These are phyloP conservation scores for Stenocarpella maydis DNA, from an alignment of 2,329 filamentous ascomycete species.

Conservation along the genomic window DNA sequence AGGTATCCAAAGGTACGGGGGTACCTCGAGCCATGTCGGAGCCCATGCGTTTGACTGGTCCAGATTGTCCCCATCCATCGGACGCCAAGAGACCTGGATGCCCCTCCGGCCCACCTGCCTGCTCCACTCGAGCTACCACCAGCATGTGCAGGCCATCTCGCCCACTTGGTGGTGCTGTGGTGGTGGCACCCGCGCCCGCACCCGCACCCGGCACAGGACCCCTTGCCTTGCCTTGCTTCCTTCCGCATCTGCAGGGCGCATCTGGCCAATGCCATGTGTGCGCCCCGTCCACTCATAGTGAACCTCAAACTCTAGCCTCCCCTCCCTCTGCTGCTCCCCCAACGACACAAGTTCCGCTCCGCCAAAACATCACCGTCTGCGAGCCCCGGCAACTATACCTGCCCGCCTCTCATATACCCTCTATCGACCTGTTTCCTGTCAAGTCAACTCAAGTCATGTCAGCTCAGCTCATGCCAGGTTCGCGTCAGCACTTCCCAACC, in stretches of 20 bases:
- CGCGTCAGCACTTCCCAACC: not conserved
- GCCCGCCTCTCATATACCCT: slow-evolving; percentile 33
- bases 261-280: slow-evolving; percentile 38
- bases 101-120: too few species aligned
- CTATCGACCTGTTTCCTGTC: slow-evolving; percentile 31
- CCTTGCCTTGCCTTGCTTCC: slow-evolving; percentile 23
- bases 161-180: too few species aligned
- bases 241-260: slow-evolving; percentile 32
- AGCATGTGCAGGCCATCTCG: too few species aligned
- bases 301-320: slow-evolving; percentile 50
- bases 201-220: not conserved
- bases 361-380: slow-evolving; percentile 28
- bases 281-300: slow-evolving; percentile 42
- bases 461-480: slow-evolving; percentile 8
- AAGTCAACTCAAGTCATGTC: slow-evolving; percentile 6
- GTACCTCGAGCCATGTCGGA: not conserved
- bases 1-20: not conserved
- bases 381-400: slow-evolving; percentile 25
- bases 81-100: slow-evolving; percentile 19
- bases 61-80: not conserved
- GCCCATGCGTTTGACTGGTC: not conserved
- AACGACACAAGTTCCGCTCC: slow-evolving; percentile 44
- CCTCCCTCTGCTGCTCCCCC: slow-evolving; percentile 43
- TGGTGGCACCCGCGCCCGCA: too few species aligned
- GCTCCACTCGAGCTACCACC: too few species aligned